A percentile compares a stretch with the other conserved stretches of the same genome.
phyloP scores from a whole-genome alignment of 2,329 filamentous ascomycete species.

The Rutstroemia sydowiana region DNA sequence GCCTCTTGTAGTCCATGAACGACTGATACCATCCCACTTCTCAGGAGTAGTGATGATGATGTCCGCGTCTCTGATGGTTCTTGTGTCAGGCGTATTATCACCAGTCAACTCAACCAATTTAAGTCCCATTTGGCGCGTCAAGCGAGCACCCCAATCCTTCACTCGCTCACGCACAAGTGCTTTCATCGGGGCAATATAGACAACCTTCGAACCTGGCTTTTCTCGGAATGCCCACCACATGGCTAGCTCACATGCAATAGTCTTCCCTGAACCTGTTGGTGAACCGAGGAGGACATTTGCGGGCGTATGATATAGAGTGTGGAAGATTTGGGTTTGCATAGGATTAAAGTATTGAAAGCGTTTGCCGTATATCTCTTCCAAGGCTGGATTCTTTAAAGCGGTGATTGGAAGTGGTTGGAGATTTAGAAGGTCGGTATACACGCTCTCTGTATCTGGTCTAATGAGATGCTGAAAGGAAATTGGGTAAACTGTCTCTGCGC shows the following conservation, averaged over 20 bases:
- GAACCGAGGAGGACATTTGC: constrained; percentile 92
- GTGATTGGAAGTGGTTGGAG: constrained; percentile 82
- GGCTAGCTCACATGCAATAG: constrained; percentile 86
- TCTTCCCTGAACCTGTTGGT: constrained; percentile 95
- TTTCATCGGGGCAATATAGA: constrained; percentile 99
- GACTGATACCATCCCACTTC: constrained; percentile 99
- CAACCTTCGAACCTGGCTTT: constrained; percentile 89
- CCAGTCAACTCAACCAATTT: constrained; percentile 93
- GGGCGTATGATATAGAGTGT: constrained; percentile 86
- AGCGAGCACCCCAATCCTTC: constrained; percentile 81
- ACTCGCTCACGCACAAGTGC: constrained; percentile 93
- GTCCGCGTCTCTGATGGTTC: constrained; percentile 90
- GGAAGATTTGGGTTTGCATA: constrained; percentile 99
- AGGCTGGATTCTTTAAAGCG: constrained; percentile 75
- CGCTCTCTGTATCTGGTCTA: constrained; percentile 90
- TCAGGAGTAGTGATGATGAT: constrained; percentile 99
- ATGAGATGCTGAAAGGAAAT: constrained; percentile 98
- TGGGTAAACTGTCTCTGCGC: constrained; percentile 88
- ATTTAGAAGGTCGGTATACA: constrained; percentile 90
- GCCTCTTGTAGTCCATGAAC: constrained; percentile 95
- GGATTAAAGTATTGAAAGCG: constrained; percentile 97
- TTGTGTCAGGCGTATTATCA: constrained; percentile 95
- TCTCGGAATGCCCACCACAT: constrained; percentile 99
- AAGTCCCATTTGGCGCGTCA: constrained; percentile 75
- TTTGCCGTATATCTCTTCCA: constrained; percentile 83